Conservation (phyloP, 345 rosid species). For the Moringa oleifera region DNA sequence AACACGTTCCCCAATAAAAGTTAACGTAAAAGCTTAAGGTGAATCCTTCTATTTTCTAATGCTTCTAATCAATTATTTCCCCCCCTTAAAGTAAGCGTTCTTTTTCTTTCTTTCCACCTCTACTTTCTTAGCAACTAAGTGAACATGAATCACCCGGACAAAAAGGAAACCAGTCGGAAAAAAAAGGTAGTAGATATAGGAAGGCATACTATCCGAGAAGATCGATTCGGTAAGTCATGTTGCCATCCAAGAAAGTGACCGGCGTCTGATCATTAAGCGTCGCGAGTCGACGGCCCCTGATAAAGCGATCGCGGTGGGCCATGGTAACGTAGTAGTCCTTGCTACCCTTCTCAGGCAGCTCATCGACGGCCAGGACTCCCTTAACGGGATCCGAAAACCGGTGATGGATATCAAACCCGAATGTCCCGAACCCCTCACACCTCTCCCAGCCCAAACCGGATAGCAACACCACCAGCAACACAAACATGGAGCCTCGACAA, state of each 20-base stretch:
- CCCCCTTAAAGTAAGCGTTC: too few species aligned
- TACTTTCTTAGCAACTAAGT: too few species aligned
- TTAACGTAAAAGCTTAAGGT: too few species aligned
- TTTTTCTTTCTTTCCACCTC: too few species aligned
- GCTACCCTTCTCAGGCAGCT: constrained; percentile 65
- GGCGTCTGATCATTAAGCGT: constrained; percentile 37
- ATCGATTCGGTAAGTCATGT: constrained; percentile 48
- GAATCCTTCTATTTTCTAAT: too few species aligned
- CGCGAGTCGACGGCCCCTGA: constrained; percentile 69
- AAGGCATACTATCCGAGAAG: constrained; percentile 68
- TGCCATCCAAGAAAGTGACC: constrained; percentile 63
- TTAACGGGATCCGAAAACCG: constrained; percentile 78
- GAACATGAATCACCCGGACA: too few species aligned
- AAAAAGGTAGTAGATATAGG: background rate
- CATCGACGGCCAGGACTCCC: constrained; percentile 50
- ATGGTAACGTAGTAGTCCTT: constrained; percentile 49
- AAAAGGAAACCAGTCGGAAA: too few species aligned
- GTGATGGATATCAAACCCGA: constrained; percentile 75
- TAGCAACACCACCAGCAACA: background rate
- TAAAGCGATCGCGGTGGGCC: constrained; percentile 65
- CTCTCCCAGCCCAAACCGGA: background rate
- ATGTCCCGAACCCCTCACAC: constrained; percentile 28
- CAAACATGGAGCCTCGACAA: background rate
- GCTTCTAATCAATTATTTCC: too few species aligned
- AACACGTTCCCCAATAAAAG: too few species aligned